Evolutionary conservation across 345 rosid genomes (phyloP).

Genomic region (Boechera retrofracta): DNA sequence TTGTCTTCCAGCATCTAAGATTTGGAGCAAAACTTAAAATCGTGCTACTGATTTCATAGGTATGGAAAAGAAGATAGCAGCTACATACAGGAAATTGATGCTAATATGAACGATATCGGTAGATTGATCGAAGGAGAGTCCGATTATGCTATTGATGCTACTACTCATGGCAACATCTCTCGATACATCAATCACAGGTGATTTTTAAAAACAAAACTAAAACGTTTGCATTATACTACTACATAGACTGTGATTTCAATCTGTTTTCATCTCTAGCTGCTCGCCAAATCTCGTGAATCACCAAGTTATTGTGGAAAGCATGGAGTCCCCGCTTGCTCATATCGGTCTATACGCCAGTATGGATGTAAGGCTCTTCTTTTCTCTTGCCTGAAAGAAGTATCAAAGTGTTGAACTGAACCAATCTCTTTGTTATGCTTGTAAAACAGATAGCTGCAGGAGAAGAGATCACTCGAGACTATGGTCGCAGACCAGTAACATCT

Average conservation of each 20-base stretch:
- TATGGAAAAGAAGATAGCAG: slow-evolving; percentile 63
- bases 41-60: slow-evolving; percentile 49
- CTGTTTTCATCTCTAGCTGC: slow-evolving; percentile 64
- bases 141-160: slow-evolving; percentile 74
- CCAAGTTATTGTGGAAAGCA: slow-evolving; percentile 91
- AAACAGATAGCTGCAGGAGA: slow-evolving; percentile 94
- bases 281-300: slow-evolving; percentile 76
- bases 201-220: slow-evolving; percentile 20
- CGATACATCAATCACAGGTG: slow-evolving; percentile 98
- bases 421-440: slow-evolving; percentile 12
- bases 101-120: slow-evolving; percentile 79
- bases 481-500: slow-evolving; percentile 49
- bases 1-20: background rate
- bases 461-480: slow-evolving; percentile 78
- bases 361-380: slow-evolving; percentile 68
- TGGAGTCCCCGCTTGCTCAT: slow-evolving; percentile 79
- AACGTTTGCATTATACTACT: background rate
- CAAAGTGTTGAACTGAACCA: background rate
- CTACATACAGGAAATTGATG: slow-evolving; percentile 67
- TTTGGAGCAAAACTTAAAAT: background rate
- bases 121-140: slow-evolving; percentile 75
- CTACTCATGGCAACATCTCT: slow-evolving; percentile 79
- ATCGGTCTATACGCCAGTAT: slow-evolving; percentile 87
- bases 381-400: slow-evolving; percentile 5
- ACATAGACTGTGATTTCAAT: background rate